Base-by-base conservation (phyloP, 371 early-diverging fungal species). In the Conidiobolus incongruus region DNA sequence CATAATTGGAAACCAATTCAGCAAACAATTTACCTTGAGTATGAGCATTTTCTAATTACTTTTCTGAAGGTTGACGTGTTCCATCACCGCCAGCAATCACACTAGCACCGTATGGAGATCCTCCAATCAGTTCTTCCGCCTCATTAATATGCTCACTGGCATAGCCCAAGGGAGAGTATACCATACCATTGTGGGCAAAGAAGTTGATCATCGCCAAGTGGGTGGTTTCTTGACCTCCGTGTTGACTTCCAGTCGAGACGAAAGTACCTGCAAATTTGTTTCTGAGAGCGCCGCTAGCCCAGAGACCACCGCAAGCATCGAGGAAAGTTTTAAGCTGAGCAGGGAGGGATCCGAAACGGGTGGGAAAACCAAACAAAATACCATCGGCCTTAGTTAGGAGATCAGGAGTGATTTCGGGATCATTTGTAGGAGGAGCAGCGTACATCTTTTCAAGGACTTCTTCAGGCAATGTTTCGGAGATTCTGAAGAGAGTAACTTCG, bases 201-300 rank as follows among this genome's bases (percentile, higher is more conserved):
- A 66, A 70, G 8, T 77, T 63, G 26, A 88, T 38, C 21, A 75
- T 61, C n/a, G 73, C 65, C 12, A 68, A 54, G 2, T 73, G 72
- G 0, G 84, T 79, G 4, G 79, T 72, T 53, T 86, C 87, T 48
- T 78, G 77, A 4, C 85, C 86, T 35, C 81, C 81, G 47, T 70
- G 70, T 53, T 75, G 78, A 32, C 67, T 57, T 4, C 63, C 75
- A 3, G 85, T 75, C 19, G 77, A 73, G 33, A 69, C 72, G 54
- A 88, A 87, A 37, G 65, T 52, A 8, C 72, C 82, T 8, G 62
- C 80, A 42, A 70, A 65, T 55, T 83, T 86, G n/a, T 75, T 75
- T 13, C 56, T 52, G 33, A 84, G 53, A 0, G 72, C 66, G 13
- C 72, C 72, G 20, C 47, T 53, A 32, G 63, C 60, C 82, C 82